These are phyloP conservation scores for Afroboletus lepidellus DNA, from an alignment of 1,284 basidiomycete species.

Conservation along the genomic window DNA sequence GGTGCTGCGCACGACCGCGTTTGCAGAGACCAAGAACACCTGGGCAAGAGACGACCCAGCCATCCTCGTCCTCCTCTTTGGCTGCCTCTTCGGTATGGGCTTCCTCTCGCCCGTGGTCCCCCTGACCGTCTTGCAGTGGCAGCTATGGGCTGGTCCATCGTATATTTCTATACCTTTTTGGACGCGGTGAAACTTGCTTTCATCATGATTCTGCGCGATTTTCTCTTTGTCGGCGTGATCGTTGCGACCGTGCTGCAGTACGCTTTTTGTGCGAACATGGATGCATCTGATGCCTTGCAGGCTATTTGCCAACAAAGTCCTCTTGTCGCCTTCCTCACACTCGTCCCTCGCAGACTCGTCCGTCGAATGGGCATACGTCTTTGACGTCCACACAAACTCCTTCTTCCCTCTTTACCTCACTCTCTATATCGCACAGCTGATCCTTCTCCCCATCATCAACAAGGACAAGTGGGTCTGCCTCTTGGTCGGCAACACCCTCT, in stretches of 20 bases:
- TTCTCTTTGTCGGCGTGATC: slow-evolving; percentile 72
- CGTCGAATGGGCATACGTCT: slow-evolving; percentile 91
- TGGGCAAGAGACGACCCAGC: slow-evolving; percentile 97
- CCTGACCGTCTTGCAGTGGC: slow-evolving; percentile 50
- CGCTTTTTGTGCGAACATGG: slow-evolving; percentile 11
- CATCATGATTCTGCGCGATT: slow-evolving; percentile 86
- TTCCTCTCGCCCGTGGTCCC: not conserved
- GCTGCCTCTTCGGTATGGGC: slow-evolving; percentile 72
- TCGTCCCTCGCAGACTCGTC: slow-evolving; percentile 67
- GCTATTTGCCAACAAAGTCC: slow-evolving; percentile 69
- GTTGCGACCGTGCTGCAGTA: slow-evolving; percentile 81
- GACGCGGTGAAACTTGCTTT: slow-evolving; percentile 64
- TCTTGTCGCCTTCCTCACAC: slow-evolving; percentile 73
- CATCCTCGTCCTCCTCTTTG: slow-evolving; percentile 81
- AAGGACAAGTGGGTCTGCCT: slow-evolving; percentile 89
- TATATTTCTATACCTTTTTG: slow-evolving; percentile 65
- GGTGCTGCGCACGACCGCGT: not conserved
- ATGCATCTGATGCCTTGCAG: slow-evolving; percentile 34
- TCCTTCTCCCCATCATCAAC: slow-evolving; percentile 79
- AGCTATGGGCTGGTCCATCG: slow-evolving; percentile 81
- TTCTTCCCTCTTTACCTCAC: slow-evolving; percentile 93
- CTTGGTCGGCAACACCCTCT: slow-evolving; percentile 91
- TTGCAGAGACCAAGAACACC: slow-evolving; percentile 91
- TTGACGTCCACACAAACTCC: slow-evolving; percentile 92
- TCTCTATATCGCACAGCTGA: slow-evolving; percentile 82